phyloP scores from a whole-genome alignment of 352 stramenopile genomes.

The Plasmopara muralis region DNA sequence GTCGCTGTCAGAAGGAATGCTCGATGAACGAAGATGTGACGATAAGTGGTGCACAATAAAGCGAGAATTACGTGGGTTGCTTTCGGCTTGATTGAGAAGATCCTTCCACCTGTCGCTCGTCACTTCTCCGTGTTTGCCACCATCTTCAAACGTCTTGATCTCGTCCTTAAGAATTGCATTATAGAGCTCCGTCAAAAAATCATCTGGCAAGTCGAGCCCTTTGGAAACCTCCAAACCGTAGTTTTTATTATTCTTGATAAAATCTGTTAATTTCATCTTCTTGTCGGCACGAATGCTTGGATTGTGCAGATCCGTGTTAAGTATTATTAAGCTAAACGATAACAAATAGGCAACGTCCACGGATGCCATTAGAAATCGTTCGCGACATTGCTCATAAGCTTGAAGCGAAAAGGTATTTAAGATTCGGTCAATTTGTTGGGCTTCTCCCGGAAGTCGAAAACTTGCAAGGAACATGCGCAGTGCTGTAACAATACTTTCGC shows the following conservation, averaged over 20 bases:
- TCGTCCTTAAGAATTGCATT: slow-evolving; percentile 62
- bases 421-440: slow-evolving; percentile 86
- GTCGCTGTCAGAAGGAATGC: slow-evolving; percentile 6
- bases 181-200: slow-evolving; percentile 75
- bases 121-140: slow-evolving; percentile 67
- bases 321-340: slow-evolving; percentile 87
- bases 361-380: slow-evolving; percentile 79
- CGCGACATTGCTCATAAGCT: slow-evolving; percentile 80
- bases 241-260: slow-evolving; percentile 88
- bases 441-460: slow-evolving; percentile 79
- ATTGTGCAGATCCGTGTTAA: slow-evolving; percentile 86
- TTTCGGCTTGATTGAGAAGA: slow-evolving; percentile 65
- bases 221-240: slow-evolving; percentile 83
- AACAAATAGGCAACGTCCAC: slow-evolving; percentile 87
- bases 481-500: slow-evolving; percentile 59
- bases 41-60: slow-evolving; percentile 54
- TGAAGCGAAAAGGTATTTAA: slow-evolving; percentile 80
- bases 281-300: slow-evolving; percentile 76
- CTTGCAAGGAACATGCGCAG: slow-evolving; percentile 81
- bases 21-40: slow-evolving; percentile 21
- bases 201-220: slow-evolving; percentile 53
- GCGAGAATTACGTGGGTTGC: slow-evolving; percentile 43
- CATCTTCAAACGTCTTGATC: slow-evolving; percentile 80
- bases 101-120: slow-evolving; percentile 78
- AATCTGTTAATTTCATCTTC: slow-evolving; percentile 83